Base-by-base conservation (phyloP, 2,329 filamentous ascomycete genomes). In the Ophiostoma sp. region DNA sequence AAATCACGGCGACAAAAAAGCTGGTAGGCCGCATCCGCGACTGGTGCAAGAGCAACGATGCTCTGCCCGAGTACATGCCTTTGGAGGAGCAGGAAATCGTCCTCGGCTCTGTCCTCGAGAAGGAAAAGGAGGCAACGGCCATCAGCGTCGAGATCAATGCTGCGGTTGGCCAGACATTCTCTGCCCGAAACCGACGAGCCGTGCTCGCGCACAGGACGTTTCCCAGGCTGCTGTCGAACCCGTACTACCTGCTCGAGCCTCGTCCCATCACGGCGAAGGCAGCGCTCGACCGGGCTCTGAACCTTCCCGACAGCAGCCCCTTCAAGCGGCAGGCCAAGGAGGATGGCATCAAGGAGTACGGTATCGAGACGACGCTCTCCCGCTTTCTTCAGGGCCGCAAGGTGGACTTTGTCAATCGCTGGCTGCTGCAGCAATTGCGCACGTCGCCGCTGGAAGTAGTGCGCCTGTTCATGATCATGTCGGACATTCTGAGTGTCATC, bases 341-440 rank as follows among this genome's bases (percentile, higher is more conserved):
- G 1, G 75, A 78, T 27, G 80, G 81, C 2, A 76, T 78, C 66
- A 84, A 83, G 69, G 83, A 85, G 72, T 79, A 78, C n/a, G 77
- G 76, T 44, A 84, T 85, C 66, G 75, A 80, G 60, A 77, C 75
- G 5, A 76, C 84, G 11, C 73, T 84, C 65, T 72, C 71, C 38
- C 78, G 79, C 2, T 72, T 75, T 3, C 73, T 76, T 11, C 72
- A 73, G 2, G 78, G 77, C 2, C 77, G 78, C 71, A 81, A 79
- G 70, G 75, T 74, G 1, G 80, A 83, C 65, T 83, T 79, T 68
- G 79, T 86, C 72, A 81, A 81, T 71, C 77, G 81, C 55, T 86
- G 84, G 84, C 75, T 86, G 2, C 77, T 85, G 12, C 81, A 85
- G 64, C 79, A 81, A 58, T 76, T 86, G 55, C 79, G 82, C 47